Base-by-base conservation (phyloP, 2,329 filamentous ascomycete species). In the Pseudopithomyces chartarum region DNA sequence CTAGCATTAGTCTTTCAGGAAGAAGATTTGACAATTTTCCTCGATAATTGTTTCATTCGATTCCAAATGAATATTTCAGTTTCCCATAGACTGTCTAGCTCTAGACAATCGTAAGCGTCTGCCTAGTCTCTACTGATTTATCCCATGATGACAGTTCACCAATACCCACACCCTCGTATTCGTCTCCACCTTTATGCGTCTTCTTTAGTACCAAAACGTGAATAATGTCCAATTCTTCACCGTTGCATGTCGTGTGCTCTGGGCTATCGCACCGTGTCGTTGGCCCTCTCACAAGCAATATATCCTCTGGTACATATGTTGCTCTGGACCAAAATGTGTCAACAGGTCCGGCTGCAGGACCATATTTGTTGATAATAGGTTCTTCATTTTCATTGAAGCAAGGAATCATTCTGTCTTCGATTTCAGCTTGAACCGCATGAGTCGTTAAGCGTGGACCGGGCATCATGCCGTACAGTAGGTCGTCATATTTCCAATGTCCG, bases 401-500 rank as follows among this genome's bases (percentile, higher is more conserved):
- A n/a, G 34, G 34, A 17, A 15, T n/a, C 36, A 29, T 13, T 52
- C 49, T 40, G 12, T 4, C 26, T 39, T 32, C n/a, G 15, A 39
- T 43, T 10, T 42, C 39, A 5, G 22, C 45, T 19, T 34, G 29
- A n/a, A n/a, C 5, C 1, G 26, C n/a, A 34, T 22, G 12, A 15
- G 45, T 6, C 2, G 23, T 45, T 5, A 55, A 19, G 2, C 2
- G 39, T 10, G 46, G 26, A 15, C 46, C 53, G 13, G 46, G 53
- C 19, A 55, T 4, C 8, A 55, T 23, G 53, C 53, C 53, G 19
- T 55, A 32, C 20, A 50, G 8, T 26, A 15, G 7, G n/a, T 55
- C 53, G 29, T 55, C 53, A 38, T 55, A 55, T n/a, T 38, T 4
- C 53, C 53, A 55, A 17, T 12, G 12, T 1, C 53, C 53, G 13